These are phyloP conservation scores for Ehretia macrophylla DNA, from an alignment of 257 asterid genomes.

Conservation along the genomic window DNA sequence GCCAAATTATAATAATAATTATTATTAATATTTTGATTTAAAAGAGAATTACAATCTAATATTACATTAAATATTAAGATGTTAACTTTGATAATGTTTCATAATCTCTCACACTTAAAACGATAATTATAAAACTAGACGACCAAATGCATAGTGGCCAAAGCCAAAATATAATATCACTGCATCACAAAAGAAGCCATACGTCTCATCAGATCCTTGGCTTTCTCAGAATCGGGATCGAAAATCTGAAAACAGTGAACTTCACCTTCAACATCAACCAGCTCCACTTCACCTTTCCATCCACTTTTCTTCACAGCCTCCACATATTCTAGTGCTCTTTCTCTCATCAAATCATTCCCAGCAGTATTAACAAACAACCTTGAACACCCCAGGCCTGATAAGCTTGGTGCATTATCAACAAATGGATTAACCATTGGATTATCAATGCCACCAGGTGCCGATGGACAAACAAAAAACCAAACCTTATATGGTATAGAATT, in stretches of 20 bases:
- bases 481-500: neutral
- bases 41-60: no score
- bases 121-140: no score
- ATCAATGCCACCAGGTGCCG: constrained; percentile 26
- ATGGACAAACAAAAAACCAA: constrained; percentile 22
- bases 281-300: constrained; percentile 51
- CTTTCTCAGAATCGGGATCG: constrained; percentile 21
- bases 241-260: constrained; percentile 43
- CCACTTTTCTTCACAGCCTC: constrained; percentile 46
- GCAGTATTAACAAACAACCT: constrained; percentile 23
- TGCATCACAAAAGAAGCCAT: no score
- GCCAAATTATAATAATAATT: no score
- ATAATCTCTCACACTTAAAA: no score
- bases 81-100: no score
- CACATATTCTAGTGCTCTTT: constrained; percentile 16
- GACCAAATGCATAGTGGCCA: no score
- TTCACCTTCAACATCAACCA: constrained; percentile 45
- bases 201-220: constrained; percentile 15
- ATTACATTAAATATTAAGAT: no score
- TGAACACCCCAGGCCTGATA: constrained; percentile 17
- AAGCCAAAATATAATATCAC: no score
- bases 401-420: constrained; percentile 18
- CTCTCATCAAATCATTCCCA: constrained; percentile 28
- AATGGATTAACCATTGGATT: constrained; percentile 27
- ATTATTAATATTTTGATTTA: no score